Evolutionary conservation across 352 stramenopile genomes (phyloP).

Genomic region (Pythium vanterpoolii): DNA sequence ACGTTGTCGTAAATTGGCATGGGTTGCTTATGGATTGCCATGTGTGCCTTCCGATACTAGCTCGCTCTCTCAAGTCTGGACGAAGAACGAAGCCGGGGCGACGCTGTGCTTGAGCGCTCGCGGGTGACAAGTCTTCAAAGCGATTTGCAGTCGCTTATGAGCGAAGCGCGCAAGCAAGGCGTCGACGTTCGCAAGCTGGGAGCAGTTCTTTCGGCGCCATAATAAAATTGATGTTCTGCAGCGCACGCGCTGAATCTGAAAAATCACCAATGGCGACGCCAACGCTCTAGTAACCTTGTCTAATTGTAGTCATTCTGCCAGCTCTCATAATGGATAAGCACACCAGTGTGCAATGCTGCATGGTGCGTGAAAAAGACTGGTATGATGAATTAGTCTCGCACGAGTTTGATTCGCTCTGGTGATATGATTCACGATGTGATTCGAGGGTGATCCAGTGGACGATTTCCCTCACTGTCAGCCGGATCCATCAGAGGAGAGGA

Average conservation of each 20-base stretch:
- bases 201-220: constrained; percentile 24
- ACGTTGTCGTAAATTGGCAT: neutral
- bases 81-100: constrained; percentile 57
- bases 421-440: no score
- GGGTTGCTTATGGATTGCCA: neutral
- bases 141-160: constrained; percentile 69
- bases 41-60: constrained; percentile 24
- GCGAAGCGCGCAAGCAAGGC: constrained; percentile 59
- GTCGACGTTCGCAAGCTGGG: constrained; percentile 64
- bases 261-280: no score
- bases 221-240: neutral
- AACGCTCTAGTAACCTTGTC: no score
- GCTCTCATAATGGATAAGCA: no score
- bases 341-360: no score
- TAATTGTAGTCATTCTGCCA: no score
- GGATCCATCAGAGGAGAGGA: no score
- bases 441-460: no score
- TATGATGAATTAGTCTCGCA: no score
- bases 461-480: no score
- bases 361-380: no score
- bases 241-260: neutral
- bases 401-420: no score
- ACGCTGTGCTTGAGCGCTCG: constrained; percentile 63
- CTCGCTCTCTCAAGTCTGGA: constrained; percentile 80
- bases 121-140: constrained; percentile 51